phyloP scores from a whole-genome alignment of 768 basidiomycete genomes.

The Strobilomyces confusus region DNA sequence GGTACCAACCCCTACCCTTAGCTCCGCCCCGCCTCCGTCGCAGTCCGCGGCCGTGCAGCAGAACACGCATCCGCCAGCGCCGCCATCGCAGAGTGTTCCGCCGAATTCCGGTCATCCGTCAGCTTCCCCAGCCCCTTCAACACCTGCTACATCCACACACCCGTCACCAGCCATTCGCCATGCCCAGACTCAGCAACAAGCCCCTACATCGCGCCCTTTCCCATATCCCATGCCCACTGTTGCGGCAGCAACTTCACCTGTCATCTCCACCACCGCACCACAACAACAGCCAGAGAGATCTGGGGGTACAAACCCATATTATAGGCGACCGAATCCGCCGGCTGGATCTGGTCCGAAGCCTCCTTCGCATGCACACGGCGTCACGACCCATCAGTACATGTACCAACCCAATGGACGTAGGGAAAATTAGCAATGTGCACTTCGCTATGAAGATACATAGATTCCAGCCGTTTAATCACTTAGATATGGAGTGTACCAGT shows the following conservation, averaged over 20 bases:
- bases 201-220: slow-evolving; percentile 28
- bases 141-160: slow-evolving; percentile 31
- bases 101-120: slow-evolving; percentile 26
- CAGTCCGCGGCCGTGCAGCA: slow-evolving; percentile 19
- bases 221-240: slow-evolving; percentile 77
- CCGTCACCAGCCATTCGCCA: slow-evolving; percentile 34
- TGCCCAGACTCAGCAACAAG: slow-evolving; percentile 30
- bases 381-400: slow-evolving; percentile 41
- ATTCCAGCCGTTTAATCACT: slow-evolving; percentile 1
- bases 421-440: slow-evolving; percentile 17
- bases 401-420: slow-evolving; percentile 43
- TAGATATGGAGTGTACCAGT: slow-evolving; percentile 2
- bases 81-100: slow-evolving; percentile 29
- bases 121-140: slow-evolving; percentile 32
- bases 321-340: slow-evolving; percentile 42
- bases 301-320: slow-evolving; percentile 44
- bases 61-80: slow-evolving; percentile 30
- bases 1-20: slow-evolving; percentile 11
- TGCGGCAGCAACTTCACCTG: slow-evolving; percentile 57
- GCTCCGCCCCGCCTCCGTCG: slow-evolving; percentile 26
- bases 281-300: slow-evolving; percentile 36
- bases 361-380: slow-evolving; percentile 20
- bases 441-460: slow-evolving; percentile 6
- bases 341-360: slow-evolving; percentile 22
- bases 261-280: slow-evolving; percentile 38